Evolutionary conservation across 2,329 filamentous ascomycete species (phyloP).

Genomic region (Aspergillus pseudoviridinutans): DNA sequence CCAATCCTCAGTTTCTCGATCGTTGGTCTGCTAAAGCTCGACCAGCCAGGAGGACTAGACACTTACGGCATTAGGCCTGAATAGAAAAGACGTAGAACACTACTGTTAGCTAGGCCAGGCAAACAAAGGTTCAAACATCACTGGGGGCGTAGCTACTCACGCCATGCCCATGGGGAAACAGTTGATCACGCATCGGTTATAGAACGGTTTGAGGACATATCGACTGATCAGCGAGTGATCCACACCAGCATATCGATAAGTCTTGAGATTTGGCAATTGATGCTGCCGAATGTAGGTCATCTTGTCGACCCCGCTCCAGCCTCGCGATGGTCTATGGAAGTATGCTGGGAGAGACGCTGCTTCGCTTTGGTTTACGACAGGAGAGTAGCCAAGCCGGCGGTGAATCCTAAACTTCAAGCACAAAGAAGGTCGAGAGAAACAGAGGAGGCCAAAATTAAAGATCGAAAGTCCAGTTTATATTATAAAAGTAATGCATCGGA

Average conservation of each 20-base stretch:
- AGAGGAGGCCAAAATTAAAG: background rate
- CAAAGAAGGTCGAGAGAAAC: slow-evolving; percentile 1
- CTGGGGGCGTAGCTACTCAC: slow-evolving; percentile 40
- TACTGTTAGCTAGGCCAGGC: slow-evolving; percentile 8
- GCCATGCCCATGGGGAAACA: slow-evolving; percentile 96
- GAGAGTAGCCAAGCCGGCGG: background rate
- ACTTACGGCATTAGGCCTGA: slow-evolving; percentile 49
- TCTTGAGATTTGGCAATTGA: slow-evolving; percentile 78
- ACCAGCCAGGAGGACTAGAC: slow-evolving; percentile 4
- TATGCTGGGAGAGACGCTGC: background rate
- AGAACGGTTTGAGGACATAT: slow-evolving; percentile 97
- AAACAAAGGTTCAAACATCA: slow-evolving; percentile 4
- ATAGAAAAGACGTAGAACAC: slow-evolving; percentile 10
- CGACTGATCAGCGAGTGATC: slow-evolving; percentile 86
- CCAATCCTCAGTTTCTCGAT: slow-evolving; percentile 8
- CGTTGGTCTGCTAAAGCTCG: background rate
- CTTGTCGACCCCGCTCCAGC: slow-evolving; percentile 19
- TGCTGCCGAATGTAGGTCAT: slow-evolving; percentile 98
- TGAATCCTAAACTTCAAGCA: background rate
- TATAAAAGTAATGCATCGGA: background rate
- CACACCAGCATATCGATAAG: slow-evolving; percentile 93
- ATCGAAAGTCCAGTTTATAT: background rate
- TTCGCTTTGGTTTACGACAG: background rate
- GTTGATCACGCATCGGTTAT: slow-evolving; percentile 89
- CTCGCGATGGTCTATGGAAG: background rate